Conservation (phyloP, 495 filamentous ascomycete species). For the Darksidea phi region DNA sequence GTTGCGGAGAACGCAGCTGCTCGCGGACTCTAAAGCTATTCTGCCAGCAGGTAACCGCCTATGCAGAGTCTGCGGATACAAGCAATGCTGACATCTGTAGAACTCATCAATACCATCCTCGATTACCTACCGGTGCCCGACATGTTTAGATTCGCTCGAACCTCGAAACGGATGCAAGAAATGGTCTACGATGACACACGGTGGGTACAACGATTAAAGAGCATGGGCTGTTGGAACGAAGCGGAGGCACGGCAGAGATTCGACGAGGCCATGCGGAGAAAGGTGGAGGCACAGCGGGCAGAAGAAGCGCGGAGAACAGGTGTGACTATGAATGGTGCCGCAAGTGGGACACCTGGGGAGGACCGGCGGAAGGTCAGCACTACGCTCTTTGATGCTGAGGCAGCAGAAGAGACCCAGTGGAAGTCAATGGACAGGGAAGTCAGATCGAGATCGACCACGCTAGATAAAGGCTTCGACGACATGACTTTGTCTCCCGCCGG, state of each 20-base stretch:
- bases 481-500: constrained; percentile 48
- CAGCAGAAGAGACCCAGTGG: constrained; percentile 53
- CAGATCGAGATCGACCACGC: constrained; percentile 19
- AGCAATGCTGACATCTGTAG: constrained; percentile 46
- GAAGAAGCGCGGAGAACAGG: constrained; percentile 49
- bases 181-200: constrained; percentile 99
- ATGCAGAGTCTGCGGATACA: neutral
- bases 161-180: constrained; percentile 85
- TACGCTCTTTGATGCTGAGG: constrained; percentile 72
- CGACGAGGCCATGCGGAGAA: constrained; percentile 69
- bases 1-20: constrained; percentile 72
- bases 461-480: constrained; percentile 69
- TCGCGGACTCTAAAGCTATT: constrained; percentile 63
- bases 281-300: constrained; percentile 59
- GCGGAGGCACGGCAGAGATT: constrained; percentile 73
- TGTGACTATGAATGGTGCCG: constrained; percentile 42
- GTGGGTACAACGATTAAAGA: constrained; percentile 81
- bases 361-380: constrained; percentile 39
- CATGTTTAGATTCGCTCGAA: constrained; percentile 79
- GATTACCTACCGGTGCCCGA: constrained; percentile 84
- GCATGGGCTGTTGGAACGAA: constrained; percentile 93
- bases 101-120: constrained; percentile 84
- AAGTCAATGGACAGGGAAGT: constrained; percentile 35
- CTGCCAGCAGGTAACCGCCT: constrained; percentile 68
- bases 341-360: constrained; percentile 37